Evolutionary conservation across 805 yeast genomes (phyloP).

Genomic region (Candida piceae): DNA sequence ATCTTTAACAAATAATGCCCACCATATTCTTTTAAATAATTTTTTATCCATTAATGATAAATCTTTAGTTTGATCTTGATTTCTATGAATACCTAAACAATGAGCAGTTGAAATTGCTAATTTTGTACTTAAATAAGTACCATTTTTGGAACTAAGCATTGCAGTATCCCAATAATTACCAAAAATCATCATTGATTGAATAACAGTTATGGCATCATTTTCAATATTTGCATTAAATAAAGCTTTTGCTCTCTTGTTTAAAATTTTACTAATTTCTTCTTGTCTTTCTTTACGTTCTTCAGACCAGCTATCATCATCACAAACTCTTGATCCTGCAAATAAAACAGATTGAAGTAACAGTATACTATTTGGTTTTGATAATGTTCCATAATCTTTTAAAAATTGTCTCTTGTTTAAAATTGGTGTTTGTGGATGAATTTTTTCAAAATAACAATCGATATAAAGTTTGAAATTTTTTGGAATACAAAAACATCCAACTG

Average conservation of each 20-base stretch:
- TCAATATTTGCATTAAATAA: conserved; percentile 68
- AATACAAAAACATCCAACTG: conserved; percentile 58
- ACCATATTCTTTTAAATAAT: conserved; percentile 67
- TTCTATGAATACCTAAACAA: conserved; percentile 71
- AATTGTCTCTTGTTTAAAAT: conserved; percentile 59
- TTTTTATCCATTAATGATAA: conserved; percentile 26
- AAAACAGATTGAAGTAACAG: conserved; percentile 61
- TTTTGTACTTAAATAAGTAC: conserved; percentile 59
- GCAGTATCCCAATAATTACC: conserved; percentile 75
- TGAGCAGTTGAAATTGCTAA: conserved; percentile 68
- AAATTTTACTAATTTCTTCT: conserved; percentile 37
- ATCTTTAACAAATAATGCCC: conserved; percentile 70
- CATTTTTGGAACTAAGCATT: conserved; percentile 60
- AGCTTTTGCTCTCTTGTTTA: conserved; percentile 70
- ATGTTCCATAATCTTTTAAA: conserved; percentile 50
- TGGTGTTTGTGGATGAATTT: conserved; percentile 66
- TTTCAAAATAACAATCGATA: conserved; percentile 55
- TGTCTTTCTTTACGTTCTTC: conserved; percentile 40
- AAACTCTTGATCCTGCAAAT: conserved; percentile 62
- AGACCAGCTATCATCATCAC: conserved; percentile 45
- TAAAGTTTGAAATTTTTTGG: conserved; percentile 60
- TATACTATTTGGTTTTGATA: conserved; percentile 53
- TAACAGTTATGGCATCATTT: conserved; percentile 52
- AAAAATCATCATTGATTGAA: conserved; percentile 58
- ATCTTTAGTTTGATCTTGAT: conserved; percentile 8